Evolutionary conservation across 2,329 filamentous ascomycete species (phyloP).

Genomic region (Sporothrix luriei): DNA sequence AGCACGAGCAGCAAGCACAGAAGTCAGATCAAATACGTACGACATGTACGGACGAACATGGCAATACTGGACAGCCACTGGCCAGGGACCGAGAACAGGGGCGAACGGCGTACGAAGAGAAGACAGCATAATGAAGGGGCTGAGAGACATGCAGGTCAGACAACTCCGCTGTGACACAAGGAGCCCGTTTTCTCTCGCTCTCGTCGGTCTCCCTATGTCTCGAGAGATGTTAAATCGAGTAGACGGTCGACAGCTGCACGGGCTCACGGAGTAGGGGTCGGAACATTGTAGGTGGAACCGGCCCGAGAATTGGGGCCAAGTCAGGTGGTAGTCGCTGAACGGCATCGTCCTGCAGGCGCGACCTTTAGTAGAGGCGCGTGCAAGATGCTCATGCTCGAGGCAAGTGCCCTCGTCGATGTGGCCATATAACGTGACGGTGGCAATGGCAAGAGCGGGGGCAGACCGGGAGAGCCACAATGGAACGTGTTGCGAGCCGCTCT

Average conservation of each 20-base stretch:
- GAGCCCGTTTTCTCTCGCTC: neutral
- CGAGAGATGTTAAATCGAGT: neutral
- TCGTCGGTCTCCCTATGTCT: neutral
- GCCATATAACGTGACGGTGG: neutral
- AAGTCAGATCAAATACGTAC: conserved; percentile 19
- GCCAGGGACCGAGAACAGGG: conserved; percentile 12
- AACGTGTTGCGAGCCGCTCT: neutral
- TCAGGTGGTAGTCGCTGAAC: neutral
- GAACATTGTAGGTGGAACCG: conserved; percentile 22
- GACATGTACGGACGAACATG: conserved; percentile 21
- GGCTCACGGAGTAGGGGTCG: neutral
- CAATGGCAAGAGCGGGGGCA: neutral
- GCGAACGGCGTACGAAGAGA: neutral
- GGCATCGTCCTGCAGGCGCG: neutral
- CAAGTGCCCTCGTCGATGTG: neutral
- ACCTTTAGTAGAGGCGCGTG: neutral
- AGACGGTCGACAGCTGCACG: neutral
- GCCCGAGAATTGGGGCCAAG: conserved; percentile 3
- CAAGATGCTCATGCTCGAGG: neutral
- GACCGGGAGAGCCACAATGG: neutral
- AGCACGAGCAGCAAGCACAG: neutral
- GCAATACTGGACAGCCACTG: conserved; percentile 10
- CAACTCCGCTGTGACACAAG: conserved; percentile 4
- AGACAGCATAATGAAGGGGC: neutral
- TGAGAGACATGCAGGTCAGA: conserved; percentile 27